Conservation (phyloP, 2,329 filamentous ascomycete species). For the Calycina herbarum region DNA sequence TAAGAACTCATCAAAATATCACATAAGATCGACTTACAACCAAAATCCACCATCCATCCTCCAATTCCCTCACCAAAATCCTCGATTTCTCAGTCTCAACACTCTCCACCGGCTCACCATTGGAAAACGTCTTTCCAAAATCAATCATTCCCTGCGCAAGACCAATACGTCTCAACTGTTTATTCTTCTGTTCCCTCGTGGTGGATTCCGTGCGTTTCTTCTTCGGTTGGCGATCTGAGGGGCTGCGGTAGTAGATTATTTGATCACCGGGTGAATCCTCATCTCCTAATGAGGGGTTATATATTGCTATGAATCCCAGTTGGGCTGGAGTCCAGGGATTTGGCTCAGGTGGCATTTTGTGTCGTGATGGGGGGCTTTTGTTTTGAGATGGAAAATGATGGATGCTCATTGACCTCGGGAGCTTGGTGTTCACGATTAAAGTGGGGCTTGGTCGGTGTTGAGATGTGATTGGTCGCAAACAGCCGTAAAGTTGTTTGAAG, state of each 20-base stretch:
- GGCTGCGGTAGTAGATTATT: slow-evolving; percentile 78
- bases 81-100: slow-evolving; percentile 90
- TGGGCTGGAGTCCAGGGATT: slow-evolving; percentile 64
- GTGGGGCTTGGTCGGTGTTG: not conserved
- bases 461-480: not conserved
- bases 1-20: not conserved
- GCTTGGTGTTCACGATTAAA: not conserved
- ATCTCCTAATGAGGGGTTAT: slow-evolving; percentile 79
- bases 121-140: slow-evolving; percentile 86
- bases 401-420: not conserved
- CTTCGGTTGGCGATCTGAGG: slow-evolving; percentile 16
- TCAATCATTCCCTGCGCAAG: slow-evolving; percentile 95
- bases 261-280: slow-evolving; percentile 68
- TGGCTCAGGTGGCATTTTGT: not conserved
- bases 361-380: not conserved
- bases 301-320: slow-evolving; percentile 89
- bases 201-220: slow-evolving; percentile 30
- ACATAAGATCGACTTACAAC: slow-evolving; percentile 60
- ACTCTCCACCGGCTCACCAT: slow-evolving; percentile 72
- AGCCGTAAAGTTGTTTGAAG: not conserved
- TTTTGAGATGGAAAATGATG: not conserved
- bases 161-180: slow-evolving; percentile 87
- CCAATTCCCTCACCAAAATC: slow-evolving; percentile 82
- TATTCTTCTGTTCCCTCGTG: slow-evolving; percentile 70
- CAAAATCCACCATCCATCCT: slow-evolving; percentile 92